Base-by-base conservation (phyloP, 169 alveolate species). In the Theileria parva region DNA sequence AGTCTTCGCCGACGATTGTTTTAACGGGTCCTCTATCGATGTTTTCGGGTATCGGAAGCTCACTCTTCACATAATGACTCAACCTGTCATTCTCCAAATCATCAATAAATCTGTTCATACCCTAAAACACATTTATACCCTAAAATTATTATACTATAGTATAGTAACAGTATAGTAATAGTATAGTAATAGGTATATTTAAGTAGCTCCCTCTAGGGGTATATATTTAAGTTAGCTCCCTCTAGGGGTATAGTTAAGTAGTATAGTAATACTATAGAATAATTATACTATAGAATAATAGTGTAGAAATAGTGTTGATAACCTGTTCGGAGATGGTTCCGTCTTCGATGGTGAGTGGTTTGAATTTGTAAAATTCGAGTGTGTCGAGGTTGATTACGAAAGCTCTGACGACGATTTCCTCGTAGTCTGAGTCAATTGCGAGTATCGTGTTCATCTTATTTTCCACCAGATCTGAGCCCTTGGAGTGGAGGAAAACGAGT, bases 1-100 rank as follows among this genome's bases (percentile, higher is more conserved):
- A 83, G 55, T 83, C 89, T 25, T 75, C 86, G 13, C 89, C 89
- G 21, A 83, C 89, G 19, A 83, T 71, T 6, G 86, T 77, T 57
- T 83, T 83, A 19, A 83, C 89, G 11, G 57, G 80, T 4, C 89
- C 89, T 0, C 30, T 75, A 32, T 83, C 86, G 30, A 75, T 83
- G 53, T 59, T 21, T 61, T 74, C 85, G 2, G 88, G 88, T 2
- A 81, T 53, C 23, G 88, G 68, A 60, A 66, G 39, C 28, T 81
- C 88, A 0, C 81, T 70, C 66, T 81, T 81, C 0, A 81, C 80
- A 53, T 70, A 81, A 53, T 81, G 88, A 21, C 80, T 51, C 57
- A 81, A 53, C 23, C 50, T 81, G 7, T 71, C 79, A 25, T 39
- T 60, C 44, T 79, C 66, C 48, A 81, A 61, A 34, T 81, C 88